A percentile compares a stretch with the other conserved stretches of the same genome.
Evolutionary conservation across 192 early-diverging fungal genomes (phyloP).

Genomic region (Gaertneriomyces semiglobifer): DNA sequence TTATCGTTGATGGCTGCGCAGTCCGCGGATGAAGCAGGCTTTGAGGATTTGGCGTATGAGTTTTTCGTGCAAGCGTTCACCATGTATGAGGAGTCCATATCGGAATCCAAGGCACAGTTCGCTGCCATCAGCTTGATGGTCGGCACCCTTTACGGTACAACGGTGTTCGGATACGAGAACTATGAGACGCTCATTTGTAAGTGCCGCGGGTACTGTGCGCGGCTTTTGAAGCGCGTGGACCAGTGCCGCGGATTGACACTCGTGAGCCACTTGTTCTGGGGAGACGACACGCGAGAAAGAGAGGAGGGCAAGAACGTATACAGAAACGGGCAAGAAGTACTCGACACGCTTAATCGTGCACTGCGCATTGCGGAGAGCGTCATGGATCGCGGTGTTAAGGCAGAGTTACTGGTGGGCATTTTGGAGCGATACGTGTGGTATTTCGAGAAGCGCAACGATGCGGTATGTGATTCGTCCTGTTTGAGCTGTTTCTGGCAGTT

Average conservation of each 20-base stretch:
- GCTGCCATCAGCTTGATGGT: constrained; percentile 86
- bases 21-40: constrained; percentile 76
- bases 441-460: constrained; percentile 87
- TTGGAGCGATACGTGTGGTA: constrained; percentile 93
- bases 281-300: constrained; percentile 42
- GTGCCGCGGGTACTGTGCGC: constrained; percentile 82
- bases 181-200: constrained; percentile 95
- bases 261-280: constrained; percentile 93
- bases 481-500: too few relatives aligned
- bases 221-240: constrained; percentile 89
- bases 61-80: constrained; percentile 97
- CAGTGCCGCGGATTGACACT: constrained; percentile 85
- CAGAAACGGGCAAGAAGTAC: constrained; percentile 83
- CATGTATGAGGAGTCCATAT: constrained; percentile 94
- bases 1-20: constrained; percentile 85
- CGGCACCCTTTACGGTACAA: constrained; percentile 76
- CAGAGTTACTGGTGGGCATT: constrained; percentile 96
- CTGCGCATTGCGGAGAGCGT: constrained; percentile 92
- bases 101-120: constrained; percentile 87
- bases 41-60: constrained; percentile 96
- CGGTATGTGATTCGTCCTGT: constrained; percentile 49
- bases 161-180: constrained; percentile 82
- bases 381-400: constrained; percentile 83
- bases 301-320: constrained; percentile 61
- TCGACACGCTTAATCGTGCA: constrained; percentile 90